Conservation (phyloP, 257 asterid species). For the Nicotiana knightiana region DNA sequence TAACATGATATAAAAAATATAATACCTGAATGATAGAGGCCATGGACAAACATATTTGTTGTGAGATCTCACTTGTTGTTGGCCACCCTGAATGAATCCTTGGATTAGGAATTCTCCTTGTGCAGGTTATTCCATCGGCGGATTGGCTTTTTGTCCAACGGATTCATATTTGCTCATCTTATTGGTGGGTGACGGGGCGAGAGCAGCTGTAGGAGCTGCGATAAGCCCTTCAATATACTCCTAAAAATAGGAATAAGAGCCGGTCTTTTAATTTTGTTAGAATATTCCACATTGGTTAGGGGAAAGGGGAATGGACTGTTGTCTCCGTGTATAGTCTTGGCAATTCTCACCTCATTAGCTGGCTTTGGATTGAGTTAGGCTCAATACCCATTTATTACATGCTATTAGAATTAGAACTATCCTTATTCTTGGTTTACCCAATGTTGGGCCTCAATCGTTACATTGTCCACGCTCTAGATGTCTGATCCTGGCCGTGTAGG, state of each 20-base stretch:
- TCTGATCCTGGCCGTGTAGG: neutral
- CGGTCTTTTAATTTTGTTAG: neutral
- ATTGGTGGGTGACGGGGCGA: neutral
- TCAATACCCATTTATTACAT: neutral
- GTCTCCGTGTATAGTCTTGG: neutral
- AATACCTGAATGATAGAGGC: neutral
- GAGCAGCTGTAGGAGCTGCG: neutral
- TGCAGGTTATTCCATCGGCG: neutral
- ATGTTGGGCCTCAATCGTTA: neutral
- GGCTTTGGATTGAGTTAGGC: neutral
- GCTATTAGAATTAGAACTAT: neutral
- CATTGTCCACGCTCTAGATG: neutral
- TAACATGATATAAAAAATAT: neutral
- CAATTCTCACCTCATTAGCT: neutral
- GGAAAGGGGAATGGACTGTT: neutral
- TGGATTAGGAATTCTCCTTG: neutral
- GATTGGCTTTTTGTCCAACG: neutral
- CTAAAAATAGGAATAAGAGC: neutral
- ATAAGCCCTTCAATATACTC: neutral
- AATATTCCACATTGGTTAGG: neutral
- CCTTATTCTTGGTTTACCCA: neutral
- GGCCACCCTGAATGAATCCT: neutral
- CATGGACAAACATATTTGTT: neutral
- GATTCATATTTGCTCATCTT: neutral
- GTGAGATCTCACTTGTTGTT: neutral